Percentiles rank a stretch among this genome's conserved stretches.
These are phyloP conservation scores for Jasminum sambac DNA, from an alignment of 257 asterid genomes.

Conservation along the genomic window DNA sequence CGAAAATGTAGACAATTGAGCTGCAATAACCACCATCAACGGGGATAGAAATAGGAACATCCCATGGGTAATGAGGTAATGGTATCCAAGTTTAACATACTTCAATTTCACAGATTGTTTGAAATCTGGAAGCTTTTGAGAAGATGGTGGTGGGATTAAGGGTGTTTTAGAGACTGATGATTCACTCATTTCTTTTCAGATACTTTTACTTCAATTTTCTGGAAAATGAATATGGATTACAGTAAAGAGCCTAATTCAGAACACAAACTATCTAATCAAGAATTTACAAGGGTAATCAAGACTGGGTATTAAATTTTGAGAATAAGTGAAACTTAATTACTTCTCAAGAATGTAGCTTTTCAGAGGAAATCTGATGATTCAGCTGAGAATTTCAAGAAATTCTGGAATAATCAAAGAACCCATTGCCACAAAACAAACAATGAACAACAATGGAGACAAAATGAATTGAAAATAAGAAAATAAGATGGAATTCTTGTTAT, in stretches of 20 bases:
- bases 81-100: constrained; percentile 89
- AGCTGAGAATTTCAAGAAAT: constrained; percentile 24
- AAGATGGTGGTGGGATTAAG: constrained; percentile 44
- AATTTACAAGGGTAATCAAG: too few species aligned
- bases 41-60: constrained; percentile 73
- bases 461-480: background rate
- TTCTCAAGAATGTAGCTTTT: constrained; percentile 17
- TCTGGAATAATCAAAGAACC: constrained; percentile 31
- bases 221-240: constrained; percentile 20
- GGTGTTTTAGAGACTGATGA: constrained; percentile 37
- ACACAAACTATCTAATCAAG: background rate
- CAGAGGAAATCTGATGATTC: constrained; percentile 23
- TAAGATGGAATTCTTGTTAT: constrained; percentile 8
- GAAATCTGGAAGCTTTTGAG: constrained; percentile 73
- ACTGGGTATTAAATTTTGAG: background rate
- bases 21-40: constrained; percentile 53
- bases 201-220: constrained; percentile 24
- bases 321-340: background rate
- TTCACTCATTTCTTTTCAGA: constrained; percentile 47
- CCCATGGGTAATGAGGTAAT: constrained; percentile 76
- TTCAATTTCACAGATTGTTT: constrained; percentile 71
- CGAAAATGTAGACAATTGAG: constrained; percentile 69
- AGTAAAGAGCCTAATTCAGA: background rate
- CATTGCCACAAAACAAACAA: constrained; percentile 9
- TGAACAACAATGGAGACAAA: background rate